A percentile compares a stretch with the other conserved stretches of the same genome.
Evolutionary conservation across 2,329 filamentous ascomycete species (phyloP).

Genomic region (Fusarium protoensiforme): DNA sequence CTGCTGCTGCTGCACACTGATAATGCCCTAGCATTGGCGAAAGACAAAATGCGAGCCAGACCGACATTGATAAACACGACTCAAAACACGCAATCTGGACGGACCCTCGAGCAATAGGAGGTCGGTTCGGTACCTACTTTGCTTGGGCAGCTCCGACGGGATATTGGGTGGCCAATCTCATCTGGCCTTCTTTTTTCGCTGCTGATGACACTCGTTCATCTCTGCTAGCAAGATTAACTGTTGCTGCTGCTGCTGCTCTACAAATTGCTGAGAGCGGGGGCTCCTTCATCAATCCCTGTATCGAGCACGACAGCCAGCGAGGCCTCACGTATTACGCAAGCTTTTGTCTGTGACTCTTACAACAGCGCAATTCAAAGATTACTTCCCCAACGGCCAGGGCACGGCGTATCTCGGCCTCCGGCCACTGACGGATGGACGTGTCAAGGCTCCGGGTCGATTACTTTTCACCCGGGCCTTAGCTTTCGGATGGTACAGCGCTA

Average conservation of each 20-base stretch:
- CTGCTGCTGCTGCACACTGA: background rate
- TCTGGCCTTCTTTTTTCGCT: background rate
- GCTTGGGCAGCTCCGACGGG: background rate
- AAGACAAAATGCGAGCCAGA: conserved; percentile 11
- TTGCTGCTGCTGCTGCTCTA: background rate
- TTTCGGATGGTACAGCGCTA: background rate
- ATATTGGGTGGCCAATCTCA: conserved; percentile 1
- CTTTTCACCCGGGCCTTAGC: conserved; percentile 7
- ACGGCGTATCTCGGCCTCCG: conserved; percentile 2
- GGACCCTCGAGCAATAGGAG: background rate
- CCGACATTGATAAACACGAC: conserved; percentile 25
- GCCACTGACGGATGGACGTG: background rate
- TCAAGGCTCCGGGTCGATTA: background rate
- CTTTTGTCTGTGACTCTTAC: conserved; percentile 32
- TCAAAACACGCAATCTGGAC: background rate
- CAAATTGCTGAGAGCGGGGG: conserved; percentile 26
- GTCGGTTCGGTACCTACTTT: background rate
- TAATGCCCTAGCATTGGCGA: conserved; percentile 1
- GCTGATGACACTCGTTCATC: conserved; percentile 2
- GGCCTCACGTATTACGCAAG: conserved; percentile 40
- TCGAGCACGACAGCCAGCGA: conserved; percentile 23
- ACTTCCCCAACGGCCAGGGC: conserved; percentile 9
- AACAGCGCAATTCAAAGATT: background rate
- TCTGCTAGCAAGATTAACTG: conserved; percentile 11
- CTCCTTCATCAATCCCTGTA: conserved; percentile 15